Evolutionary conservation across 768 basidiomycete species (phyloP).

Genomic region (Melanogaster broomeanus): DNA sequence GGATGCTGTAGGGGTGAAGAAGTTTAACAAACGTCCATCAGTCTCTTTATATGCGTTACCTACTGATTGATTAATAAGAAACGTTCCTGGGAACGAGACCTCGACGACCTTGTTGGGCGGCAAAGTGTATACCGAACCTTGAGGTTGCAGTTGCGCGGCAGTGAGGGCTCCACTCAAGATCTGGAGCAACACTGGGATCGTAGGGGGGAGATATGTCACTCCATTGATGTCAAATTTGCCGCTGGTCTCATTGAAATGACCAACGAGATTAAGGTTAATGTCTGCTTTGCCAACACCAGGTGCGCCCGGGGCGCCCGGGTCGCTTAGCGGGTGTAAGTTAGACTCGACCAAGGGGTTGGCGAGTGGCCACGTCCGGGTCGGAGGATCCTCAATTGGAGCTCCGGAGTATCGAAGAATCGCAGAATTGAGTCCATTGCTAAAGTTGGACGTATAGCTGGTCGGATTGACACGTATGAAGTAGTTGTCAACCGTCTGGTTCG

Average conservation of each 20-base stretch:
- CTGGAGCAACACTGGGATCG: slow-evolving; percentile 17
- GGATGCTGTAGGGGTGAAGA: too few relatives aligned
- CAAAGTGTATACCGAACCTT: slow-evolving; percentile 14
- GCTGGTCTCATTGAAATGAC: slow-evolving; percentile 10
- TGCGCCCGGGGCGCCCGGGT: slow-evolving; percentile 30
- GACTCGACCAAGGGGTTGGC: slow-evolving; percentile 33
- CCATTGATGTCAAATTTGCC: slow-evolving; percentile 16
- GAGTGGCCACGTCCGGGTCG: slow-evolving; percentile 20
- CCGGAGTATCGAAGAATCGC: slow-evolving; percentile 44
- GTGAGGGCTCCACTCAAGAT: slow-evolving; percentile 22
- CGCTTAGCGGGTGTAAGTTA: slow-evolving; percentile 33
- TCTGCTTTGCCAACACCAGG: slow-evolving; percentile 36
- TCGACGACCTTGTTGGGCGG: slow-evolving; percentile 16
- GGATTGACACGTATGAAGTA: slow-evolving; percentile 45
- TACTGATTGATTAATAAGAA: slow-evolving; percentile 29
- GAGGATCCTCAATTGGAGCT: slow-evolving; percentile 37
- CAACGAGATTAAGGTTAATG: slow-evolving; percentile 24
- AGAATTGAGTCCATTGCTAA: slow-evolving; percentile 36
- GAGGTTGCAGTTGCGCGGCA: not conserved
- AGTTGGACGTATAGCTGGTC: slow-evolving; percentile 29
- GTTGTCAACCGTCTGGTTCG: slow-evolving; percentile 39
- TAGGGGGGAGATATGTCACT: slow-evolving; percentile 11
- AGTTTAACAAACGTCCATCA: not conserved
- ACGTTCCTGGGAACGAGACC: too few relatives aligned
- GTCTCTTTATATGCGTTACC: slow-evolving; percentile 6